Evolutionary conservation across 371 early-diverging fungal species (phyloP).

Genomic region (Rhizopus arrhizus): DNA sequence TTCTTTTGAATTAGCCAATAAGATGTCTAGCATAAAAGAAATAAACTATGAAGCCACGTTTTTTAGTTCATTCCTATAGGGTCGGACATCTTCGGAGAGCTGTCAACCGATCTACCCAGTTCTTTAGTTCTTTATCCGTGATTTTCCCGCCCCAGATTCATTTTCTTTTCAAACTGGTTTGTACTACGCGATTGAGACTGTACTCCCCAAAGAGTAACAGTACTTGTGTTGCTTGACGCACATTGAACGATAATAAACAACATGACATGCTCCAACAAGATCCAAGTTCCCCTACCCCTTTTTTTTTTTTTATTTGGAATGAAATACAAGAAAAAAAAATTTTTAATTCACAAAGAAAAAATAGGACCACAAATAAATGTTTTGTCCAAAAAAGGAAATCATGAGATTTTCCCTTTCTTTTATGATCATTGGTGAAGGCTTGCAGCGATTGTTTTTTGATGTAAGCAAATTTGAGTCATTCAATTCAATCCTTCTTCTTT

Average conservation of each 20-base stretch:
- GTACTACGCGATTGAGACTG: not conserved
- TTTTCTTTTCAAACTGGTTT: not conserved
- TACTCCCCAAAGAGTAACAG: not conserved
- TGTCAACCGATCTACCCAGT: conserved; percentile 5
- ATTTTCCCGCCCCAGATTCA: conserved; percentile 3
- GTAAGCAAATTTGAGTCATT: too few species aligned
- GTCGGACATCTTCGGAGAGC: not conserved
- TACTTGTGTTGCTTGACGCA: too few species aligned
- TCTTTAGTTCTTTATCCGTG: conserved; percentile 6
- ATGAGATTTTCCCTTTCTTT: not conserved
- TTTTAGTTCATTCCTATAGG: not conserved
- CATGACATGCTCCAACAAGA: too few species aligned
- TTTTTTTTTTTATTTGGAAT: not conserved
- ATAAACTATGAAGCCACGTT: not conserved
- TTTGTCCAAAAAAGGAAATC: conserved; percentile 1
- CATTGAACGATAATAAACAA: too few species aligned
- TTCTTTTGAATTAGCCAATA: too few species aligned
- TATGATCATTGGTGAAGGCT: not conserved
- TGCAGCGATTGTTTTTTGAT: not conserved
- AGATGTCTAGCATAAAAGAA: too few species aligned
- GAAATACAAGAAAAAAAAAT: not conserved
- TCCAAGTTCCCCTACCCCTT: too few species aligned
- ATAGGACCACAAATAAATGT: not conserved
- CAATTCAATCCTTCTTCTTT: too few species aligned
- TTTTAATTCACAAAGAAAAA: not conserved